Conservation (phyloP, 1,284 basidiomycete genomes). For the Cryptococcus jaspeensis region DNA sequence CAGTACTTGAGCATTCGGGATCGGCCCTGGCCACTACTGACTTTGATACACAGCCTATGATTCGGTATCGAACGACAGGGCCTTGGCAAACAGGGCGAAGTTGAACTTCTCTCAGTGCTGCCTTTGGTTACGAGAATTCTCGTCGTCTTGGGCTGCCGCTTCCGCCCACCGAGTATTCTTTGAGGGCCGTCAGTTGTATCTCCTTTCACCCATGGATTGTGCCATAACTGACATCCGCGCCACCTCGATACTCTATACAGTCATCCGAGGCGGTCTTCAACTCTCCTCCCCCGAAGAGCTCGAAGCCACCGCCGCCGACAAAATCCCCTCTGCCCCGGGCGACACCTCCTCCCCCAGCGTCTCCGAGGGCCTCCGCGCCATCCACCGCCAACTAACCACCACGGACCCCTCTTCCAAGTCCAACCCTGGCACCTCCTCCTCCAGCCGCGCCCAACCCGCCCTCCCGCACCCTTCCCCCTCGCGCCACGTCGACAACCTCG, state of each 20-base stretch:
- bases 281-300: conserved; percentile 8
- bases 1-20: conserved; percentile 7
- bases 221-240: too few relatives aligned
- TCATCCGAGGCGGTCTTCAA: conserved; percentile 42
- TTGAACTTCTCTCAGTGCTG: conserved; percentile 47
- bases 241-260: conserved; percentile 13
- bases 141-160: conserved; percentile 42
- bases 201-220: too few relatives aligned
- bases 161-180: conserved; percentile 47
- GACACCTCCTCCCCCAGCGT: conserved; percentile 4
- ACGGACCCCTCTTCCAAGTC: conserved; percentile 6
- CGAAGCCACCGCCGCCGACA: too few relatives aligned
- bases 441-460: neutral
- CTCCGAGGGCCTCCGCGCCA: conserved; percentile 17
- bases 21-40: neutral
- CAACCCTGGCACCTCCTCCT: neutral
- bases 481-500: neutral
- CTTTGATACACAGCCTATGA: conserved; percentile 22
- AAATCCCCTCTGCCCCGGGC: neutral
- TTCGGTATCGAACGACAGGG: conserved; percentile 13
- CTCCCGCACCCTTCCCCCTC: neutral
- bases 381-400: conserved; percentile 23
- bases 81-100: conserved; percentile 31
- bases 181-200: conserved; percentile 36
- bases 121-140: conserved; percentile 43